These are phyloP conservation scores for Panus rudis DNA, from an alignment of 768 basidiomycete species.

Conservation along the genomic window DNA sequence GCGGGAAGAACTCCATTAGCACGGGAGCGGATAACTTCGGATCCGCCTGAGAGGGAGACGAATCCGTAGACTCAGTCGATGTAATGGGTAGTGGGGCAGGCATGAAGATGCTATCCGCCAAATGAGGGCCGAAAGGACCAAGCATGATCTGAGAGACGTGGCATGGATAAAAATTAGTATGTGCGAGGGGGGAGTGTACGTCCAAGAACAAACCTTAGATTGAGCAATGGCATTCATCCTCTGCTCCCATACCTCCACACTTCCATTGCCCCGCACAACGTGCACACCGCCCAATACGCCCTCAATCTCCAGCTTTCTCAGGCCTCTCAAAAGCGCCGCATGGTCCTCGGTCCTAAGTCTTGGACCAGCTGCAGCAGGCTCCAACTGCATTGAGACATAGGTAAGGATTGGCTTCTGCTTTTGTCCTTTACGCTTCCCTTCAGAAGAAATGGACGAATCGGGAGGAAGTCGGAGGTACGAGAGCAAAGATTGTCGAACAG, in stretches of 20 bases:
- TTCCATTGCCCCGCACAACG: slow-evolving; percentile 40
- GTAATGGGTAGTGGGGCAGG: slow-evolving; percentile 37
- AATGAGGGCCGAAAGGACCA: slow-evolving; percentile 51
- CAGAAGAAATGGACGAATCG: slow-evolving; percentile 36
- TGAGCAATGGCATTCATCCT: slow-evolving; percentile 58
- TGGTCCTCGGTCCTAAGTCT: slow-evolving; percentile 53
- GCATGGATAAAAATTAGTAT: slow-evolving; percentile 9
- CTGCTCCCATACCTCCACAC: slow-evolving; percentile 40
- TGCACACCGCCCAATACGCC: slow-evolving; percentile 44
- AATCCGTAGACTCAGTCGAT: not conserved
- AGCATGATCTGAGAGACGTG: slow-evolving; percentile 42
- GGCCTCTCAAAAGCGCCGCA: slow-evolving; percentile 47
- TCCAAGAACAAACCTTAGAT: slow-evolving; percentile 49
- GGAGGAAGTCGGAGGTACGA: slow-evolving; percentile 27
- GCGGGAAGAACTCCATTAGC: slow-evolving; percentile 73
- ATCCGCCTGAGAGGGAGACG: not conserved
- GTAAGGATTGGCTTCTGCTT: slow-evolving; percentile 45
- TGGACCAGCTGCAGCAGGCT: slow-evolving; percentile 31
- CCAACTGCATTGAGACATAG: slow-evolving; percentile 60
- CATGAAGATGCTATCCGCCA: slow-evolving; percentile 69
- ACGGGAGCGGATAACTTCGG: slow-evolving; percentile 39
- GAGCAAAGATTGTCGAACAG: slow-evolving; percentile 29
- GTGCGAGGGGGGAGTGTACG: not conserved
- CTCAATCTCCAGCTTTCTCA: slow-evolving; percentile 42
- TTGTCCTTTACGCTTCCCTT: slow-evolving; percentile 17